Evolutionary conservation across 371 early-diverging fungal species (phyloP), one percentile per base, ranked within the genome.

Genomic region (Racocetra persica): DNA sequence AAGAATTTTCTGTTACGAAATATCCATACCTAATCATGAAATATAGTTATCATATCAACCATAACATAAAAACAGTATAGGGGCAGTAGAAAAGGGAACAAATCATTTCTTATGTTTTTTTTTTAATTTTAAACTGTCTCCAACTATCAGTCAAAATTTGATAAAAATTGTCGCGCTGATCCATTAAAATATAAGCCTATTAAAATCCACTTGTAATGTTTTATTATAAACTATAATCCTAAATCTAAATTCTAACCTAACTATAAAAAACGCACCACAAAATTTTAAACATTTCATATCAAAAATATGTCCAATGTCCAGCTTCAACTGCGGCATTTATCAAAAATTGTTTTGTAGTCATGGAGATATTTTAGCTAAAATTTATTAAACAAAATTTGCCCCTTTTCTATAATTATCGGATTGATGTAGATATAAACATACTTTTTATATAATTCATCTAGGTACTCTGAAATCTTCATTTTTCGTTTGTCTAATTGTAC

Each of bases 1-100:
- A 98, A 38, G 93, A 91, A 85, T 97, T 98, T 51, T 92, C 90
- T 5, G 95, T 93, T 1, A 92, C 92, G 86, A 94, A 97, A 82
- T 90, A 94, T 6, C 98, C 98, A 70, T 97, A 98, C 70, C 83
- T 84, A 22, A 32, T 20, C 5, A 60, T 60, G 7, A 60, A 60
- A 60, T 45, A 45, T 45, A 45, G 10, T 10, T 8, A 45, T 45
- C 45, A 45, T 45, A 45, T 45, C 45, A 45, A 10, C 11, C 11
- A 45, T 45, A 45, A 45, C 11, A 45, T 10, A 10, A 45, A 45
- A 45, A 45, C 4, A 32, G 4, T 32, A 32, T 2, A 32, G 32
- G 32, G 32, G 32, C 32, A 32, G 32, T 32, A 32, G 32, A 32
- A 32, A 32, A 32, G 32, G 32, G 32, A 32, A 32, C 32, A 32